A percentile compares a stretch with the other conserved stretches of the same genome.
Evolutionary conservation across 345 rosid genomes (phyloP).

Genomic region (Acer yangbiense): DNA sequence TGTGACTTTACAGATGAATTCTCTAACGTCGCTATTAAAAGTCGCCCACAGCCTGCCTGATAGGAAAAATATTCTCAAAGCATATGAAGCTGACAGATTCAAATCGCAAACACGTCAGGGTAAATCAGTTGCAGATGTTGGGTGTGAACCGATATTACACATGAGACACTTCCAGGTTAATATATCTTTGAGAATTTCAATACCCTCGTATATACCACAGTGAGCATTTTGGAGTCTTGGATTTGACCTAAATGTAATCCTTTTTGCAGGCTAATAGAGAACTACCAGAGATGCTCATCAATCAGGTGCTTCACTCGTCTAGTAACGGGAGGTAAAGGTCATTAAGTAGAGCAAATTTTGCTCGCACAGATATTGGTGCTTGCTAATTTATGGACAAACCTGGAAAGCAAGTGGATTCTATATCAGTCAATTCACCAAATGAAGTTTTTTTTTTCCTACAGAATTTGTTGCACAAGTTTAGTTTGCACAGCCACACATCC

Average conservation of each 20-base stretch:
- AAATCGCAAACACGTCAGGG: conserved; percentile 67
- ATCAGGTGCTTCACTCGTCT: conserved; percentile 43
- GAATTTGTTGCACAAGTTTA: not conserved
- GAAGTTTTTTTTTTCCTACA: not conserved
- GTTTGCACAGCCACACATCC: not conserved
- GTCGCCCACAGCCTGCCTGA: conserved; percentile 80
- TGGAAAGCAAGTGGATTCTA: not conserved
- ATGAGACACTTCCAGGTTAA: conserved; percentile 96
- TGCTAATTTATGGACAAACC: not conserved
- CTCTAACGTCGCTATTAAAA: conserved; percentile 71
- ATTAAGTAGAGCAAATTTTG: conserved; percentile 4
- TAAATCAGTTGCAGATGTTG: conserved; percentile 92
- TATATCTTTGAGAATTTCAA: not conserved
- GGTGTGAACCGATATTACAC: conserved; percentile 95
- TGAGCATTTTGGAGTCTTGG: not conserved
- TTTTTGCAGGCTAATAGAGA: conserved; percentile 66
- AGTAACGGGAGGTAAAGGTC: conserved; percentile 15
- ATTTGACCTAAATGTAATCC: conserved; percentile 14
- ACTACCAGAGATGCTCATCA: conserved; percentile 65
- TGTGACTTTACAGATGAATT: conserved; percentile 79
- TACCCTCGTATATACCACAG: not conserved
- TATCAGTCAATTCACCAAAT: not conserved
- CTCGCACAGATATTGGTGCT: not conserved
- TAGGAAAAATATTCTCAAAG: conserved; percentile 36
- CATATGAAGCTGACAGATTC: conserved; percentile 71